These are phyloP conservation scores for Geosmithia putterillii DNA, from an alignment of 2,329 filamentous ascomycete genomes.

Conservation along the genomic window DNA sequence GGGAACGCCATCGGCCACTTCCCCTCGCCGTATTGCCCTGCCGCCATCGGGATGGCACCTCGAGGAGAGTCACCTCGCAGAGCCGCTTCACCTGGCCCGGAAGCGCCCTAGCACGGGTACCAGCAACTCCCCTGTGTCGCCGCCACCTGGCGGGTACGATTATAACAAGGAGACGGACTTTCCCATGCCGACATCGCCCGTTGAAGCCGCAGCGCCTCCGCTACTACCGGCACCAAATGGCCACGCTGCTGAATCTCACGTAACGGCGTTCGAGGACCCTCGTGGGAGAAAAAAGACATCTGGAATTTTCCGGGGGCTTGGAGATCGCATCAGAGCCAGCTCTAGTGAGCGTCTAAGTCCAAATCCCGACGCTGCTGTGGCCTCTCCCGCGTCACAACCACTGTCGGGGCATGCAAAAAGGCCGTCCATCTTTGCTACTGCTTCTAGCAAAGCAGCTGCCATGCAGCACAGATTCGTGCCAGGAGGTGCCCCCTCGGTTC, in stretches of 20 bases:
- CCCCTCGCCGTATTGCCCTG: slow-evolving; percentile 2
- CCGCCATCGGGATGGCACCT: slow-evolving; percentile 38
- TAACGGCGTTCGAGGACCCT: slow-evolving; percentile 18
- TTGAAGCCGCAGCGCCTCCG: slow-evolving; percentile 1
- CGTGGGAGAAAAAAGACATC: slow-evolving; percentile 23
- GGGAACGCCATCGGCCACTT: too few species aligned
- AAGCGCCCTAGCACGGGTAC: slow-evolving; percentile 18
- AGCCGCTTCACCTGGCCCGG: slow-evolving; percentile 29
- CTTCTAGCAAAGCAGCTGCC: slow-evolving; percentile 8
- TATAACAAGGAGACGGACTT: slow-evolving; percentile 41
- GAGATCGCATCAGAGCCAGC: slow-evolving; percentile 23
- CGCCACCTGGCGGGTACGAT: slow-evolving; percentile 17
- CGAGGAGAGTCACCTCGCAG: slow-evolving; percentile 39
- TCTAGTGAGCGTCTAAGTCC: slow-evolving; percentile 15
- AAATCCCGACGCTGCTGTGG: slow-evolving; percentile 4
- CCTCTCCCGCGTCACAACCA: neutral
- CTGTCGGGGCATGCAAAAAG: slow-evolving; percentile 24
- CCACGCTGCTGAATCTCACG: neutral
- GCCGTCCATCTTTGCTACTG: slow-evolving; percentile 22
- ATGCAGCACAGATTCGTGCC: slow-evolving; percentile 7
- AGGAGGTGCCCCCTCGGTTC: neutral
- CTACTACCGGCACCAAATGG: neutral
- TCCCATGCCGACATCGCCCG: slow-evolving; percentile 3
- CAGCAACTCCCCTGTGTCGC: slow-evolving; percentile 13
- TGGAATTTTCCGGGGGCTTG: slow-evolving; percentile 38